Evolutionary conservation across 192 early-diverging fungal genomes (phyloP), one percentile per base, ranked within the genome.

Genomic region (Coemansia sp.): DNA sequence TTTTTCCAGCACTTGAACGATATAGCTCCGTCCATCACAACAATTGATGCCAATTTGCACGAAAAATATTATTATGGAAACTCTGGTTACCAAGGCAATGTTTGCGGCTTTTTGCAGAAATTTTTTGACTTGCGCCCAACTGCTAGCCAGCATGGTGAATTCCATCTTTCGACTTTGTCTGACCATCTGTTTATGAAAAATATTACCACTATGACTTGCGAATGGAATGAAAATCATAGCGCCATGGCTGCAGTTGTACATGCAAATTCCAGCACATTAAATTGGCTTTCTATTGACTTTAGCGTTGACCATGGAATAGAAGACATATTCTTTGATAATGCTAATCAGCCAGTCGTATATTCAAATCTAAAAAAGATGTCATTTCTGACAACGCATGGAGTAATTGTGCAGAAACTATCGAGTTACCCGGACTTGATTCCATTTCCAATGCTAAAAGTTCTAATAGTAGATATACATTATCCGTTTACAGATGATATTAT

Each of bases 401-500:
- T 48, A 9, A 11, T 25, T 48, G 24, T 48, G 46, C 4, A 23
- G 8, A 16, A 48, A 6, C 24, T 48, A 11, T 21, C 46, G 22
- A 10, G 5, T 5, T 14, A 23, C 11, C 46, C 46, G 40, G 22
- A 42, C 12, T 40, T 56, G 24, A 22, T 33, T 5, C 54, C 54
- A 16, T 56, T 56, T 27, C 54, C 54, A 3, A 22, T 18, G 11
- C 38, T 56, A 24, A 24, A 27, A 21, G 6, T 8, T 3, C 35
- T 56, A 3, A 16, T 16, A 12, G 40, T 56, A 33, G 23, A 56
- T n/a, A 56, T 56, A 22, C 27, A 1, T 23, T 56, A 56, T 56
- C 54, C 54, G 1, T 56, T 56, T 31, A 56, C 33, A 11, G 54
- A 56, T 6, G 54, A 56, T n/a, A 21, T 56, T 56, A 7, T 56